Evolutionary conservation across 2,329 filamentous ascomycete genomes (phyloP), one percentile per base, ranked within the genome.

Genomic region (Xylaria hypoxylon): DNA sequence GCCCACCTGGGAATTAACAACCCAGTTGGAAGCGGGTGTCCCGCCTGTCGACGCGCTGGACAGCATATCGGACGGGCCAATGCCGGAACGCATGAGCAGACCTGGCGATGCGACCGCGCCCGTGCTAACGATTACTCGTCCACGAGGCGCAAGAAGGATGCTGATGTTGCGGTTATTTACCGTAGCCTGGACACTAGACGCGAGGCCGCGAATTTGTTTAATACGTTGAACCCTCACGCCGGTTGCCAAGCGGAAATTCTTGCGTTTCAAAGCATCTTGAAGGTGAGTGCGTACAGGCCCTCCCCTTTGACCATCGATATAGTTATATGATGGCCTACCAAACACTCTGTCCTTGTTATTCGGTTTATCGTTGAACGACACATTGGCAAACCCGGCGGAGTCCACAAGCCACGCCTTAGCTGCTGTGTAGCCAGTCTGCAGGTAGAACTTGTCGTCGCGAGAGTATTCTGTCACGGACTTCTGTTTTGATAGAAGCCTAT

Each of bases 281-380:
- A 87, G 79, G 68, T 87, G 86, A 0, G 82, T 86, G 62, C 78
- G 78, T 0, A 78, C 79, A 0, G 84, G 83, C 0, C 84, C 84
- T 22, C 83, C 84, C 47, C 84, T 77, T 67, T 86, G 81, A 2
- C 84, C 84, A 22, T 81, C 75, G 19, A 80, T 78, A 68, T 85
- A 86, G 68, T 84, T 79, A 71, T 80, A 86, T 0, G 80, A 77
- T 0, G 84, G 80, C 24, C 82, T 77, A 3, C 84, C 83, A 55
- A 86, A 86, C 0, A 84, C 83, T 52, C 76, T 78, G 10, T 78
- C 78, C 73, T 86, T 86, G 22, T 81, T 73, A 65, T 84, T 73
- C 0, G 82, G 79, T 5, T 77, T 71, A 1, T 80, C 79, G 38
- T 85, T 85, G 65, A 86, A 78, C 15, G 79, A 78, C 3, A 86